Evolutionary conservation across 257 asterid species (phyloP).

Genomic region (Lycium ferocissimum): DNA sequence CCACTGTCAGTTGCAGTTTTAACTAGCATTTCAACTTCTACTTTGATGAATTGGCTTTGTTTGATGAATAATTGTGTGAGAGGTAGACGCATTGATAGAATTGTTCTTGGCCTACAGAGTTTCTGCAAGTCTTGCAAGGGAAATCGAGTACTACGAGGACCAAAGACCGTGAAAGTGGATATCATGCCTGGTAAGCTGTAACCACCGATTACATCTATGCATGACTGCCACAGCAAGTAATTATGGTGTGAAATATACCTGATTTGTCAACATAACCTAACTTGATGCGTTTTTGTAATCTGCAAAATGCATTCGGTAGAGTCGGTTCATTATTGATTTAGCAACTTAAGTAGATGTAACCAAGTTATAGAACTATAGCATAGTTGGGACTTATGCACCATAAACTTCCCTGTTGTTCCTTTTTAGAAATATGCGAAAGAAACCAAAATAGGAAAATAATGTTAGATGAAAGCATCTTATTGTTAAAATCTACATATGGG

Average conservation of each 20-base stretch:
- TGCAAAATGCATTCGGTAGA: not conserved
- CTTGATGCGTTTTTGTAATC: not conserved
- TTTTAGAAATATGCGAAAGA: not conserved
- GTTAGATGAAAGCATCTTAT: not conserved
- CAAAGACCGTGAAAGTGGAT: constrained; percentile 73
- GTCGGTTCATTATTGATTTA: not conserved
- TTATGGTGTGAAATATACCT: constrained; percentile 7
- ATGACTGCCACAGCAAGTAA: not conserved
- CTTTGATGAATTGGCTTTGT: constrained; percentile 12
- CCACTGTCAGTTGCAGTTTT: not conserved
- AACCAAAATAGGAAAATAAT: not conserved
- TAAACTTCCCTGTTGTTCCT: not conserved
- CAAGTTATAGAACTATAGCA: not conserved
- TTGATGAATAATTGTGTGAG: not conserved
- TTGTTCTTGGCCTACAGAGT: constrained; percentile 52
- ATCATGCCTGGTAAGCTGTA: constrained; percentile 72
- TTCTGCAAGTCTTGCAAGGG: constrained; percentile 93
- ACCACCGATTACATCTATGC: not conserved
- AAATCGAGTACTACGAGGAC: constrained; percentile 67
- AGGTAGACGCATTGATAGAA: not conserved
- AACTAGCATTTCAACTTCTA: constrained; percentile 5
- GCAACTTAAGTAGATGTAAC: not conserved
- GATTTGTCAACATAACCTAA: not conserved
- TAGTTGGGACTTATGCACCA: constrained; percentile 15
- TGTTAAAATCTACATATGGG: not conserved